Conservation (phyloP, 2,329 filamentous ascomycete species). For the Albophoma yamanashiensis region DNA sequence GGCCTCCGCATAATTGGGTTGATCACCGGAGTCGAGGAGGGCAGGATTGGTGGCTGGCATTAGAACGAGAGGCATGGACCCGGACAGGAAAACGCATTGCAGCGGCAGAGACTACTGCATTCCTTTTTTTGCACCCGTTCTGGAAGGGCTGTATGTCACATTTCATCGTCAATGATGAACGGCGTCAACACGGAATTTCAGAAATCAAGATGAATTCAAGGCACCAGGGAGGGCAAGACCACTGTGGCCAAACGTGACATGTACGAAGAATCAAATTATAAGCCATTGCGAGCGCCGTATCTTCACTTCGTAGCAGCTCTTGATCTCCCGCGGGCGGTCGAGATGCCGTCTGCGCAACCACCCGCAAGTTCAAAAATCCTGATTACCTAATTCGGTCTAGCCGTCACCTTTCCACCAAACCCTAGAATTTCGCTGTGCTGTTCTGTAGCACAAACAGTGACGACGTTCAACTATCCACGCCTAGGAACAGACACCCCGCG, state of each 20-base stretch:
- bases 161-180: constrained; percentile 45
- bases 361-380: constrained; percentile 5
- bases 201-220: constrained; percentile 31
- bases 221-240: constrained; percentile 10
- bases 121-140: constrained; percentile 44
- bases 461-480: constrained; percentile 16
- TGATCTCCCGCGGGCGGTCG: background rate
- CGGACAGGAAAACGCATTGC: constrained; percentile 23
- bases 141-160: constrained; percentile 57
- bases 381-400: constrained; percentile 32
- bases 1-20: constrained; percentile 56
- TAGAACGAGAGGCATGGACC: constrained; percentile 26
- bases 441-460: constrained; percentile 28
- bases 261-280: background rate
- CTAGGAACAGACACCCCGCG: constrained; percentile 18
- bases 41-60: constrained; percentile 23
- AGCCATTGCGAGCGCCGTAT: background rate
- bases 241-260: background rate
- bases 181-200: constrained; percentile 57
- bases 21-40: constrained; percentile 20
- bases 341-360: background rate
- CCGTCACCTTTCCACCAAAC: constrained; percentile 27
- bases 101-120: constrained; percentile 42
- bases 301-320: background rate
- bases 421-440: constrained; percentile 32